These are phyloP conservation scores for Emergomyces pasteurianus DNA, from an alignment of 2,329 filamentous ascomycete species.

Conservation along the genomic window DNA sequence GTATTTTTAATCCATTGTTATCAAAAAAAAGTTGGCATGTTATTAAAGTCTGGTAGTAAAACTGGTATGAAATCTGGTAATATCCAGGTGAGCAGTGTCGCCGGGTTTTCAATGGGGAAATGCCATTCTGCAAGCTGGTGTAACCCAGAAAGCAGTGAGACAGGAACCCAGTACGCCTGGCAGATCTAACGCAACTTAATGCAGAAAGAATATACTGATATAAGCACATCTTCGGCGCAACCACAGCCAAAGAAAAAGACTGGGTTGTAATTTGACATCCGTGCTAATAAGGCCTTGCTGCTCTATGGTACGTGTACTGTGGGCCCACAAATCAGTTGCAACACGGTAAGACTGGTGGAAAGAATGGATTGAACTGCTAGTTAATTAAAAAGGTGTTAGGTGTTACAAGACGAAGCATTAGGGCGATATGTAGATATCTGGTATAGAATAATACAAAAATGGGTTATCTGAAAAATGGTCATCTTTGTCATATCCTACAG, in stretches of 20 bases:
- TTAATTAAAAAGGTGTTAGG: not conserved
- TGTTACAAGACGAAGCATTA: not conserved
- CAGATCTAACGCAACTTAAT: constrained; percentile 13
- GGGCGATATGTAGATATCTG: constrained; percentile 7
- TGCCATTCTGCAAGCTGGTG: constrained; percentile 21
- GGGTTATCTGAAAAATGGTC: not conserved
- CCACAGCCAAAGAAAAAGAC: constrained; percentile 62
- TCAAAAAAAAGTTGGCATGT: not conserved
- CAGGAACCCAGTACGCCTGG: constrained; percentile 36
- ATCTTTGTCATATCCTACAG: constrained; percentile 22
- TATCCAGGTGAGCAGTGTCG: constrained; percentile 17
- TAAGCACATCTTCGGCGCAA: constrained; percentile 99
- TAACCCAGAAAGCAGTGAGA: constrained; percentile 18
- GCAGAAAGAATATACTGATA: constrained; percentile 32
- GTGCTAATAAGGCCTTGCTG: constrained; percentile 50
- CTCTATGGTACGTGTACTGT: not conserved
- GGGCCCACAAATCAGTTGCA: not conserved
- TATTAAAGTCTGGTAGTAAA: too few relatives aligned
- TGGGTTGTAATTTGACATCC: constrained; percentile 99
- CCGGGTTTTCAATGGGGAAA: constrained; percentile 35
- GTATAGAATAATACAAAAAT: not conserved
- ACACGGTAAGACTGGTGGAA: not conserved
- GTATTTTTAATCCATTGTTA: not conserved
- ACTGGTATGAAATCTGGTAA: not conserved
- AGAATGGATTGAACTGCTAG: not conserved